These are phyloP conservation scores for Apiospora kogelbergensis DNA, from an alignment of 2,329 filamentous ascomycete genomes.

Conservation along the genomic window DNA sequence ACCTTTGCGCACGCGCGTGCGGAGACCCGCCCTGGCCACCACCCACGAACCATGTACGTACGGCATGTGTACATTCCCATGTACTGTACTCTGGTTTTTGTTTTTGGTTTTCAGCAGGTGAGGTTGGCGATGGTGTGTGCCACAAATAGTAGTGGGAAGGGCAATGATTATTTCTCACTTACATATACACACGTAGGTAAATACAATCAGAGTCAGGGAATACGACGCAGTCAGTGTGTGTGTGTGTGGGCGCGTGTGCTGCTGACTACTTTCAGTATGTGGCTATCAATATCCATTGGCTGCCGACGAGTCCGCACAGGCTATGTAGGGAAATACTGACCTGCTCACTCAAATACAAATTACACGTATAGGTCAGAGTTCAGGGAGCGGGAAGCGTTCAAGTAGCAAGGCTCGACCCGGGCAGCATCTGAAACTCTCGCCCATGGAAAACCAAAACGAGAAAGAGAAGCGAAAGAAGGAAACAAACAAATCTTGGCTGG, in stretches of 20 bases:
- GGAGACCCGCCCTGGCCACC: not conserved
- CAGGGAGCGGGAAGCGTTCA: not conserved
- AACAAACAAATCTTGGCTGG: not conserved
- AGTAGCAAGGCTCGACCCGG: not conserved
- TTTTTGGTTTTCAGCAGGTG: not conserved
- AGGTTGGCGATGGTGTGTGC: not conserved
- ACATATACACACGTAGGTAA: not conserved
- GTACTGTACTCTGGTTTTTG: not conserved
- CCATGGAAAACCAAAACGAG: not conserved
- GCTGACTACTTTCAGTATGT: not conserved
- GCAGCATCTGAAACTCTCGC: constrained; percentile 3
- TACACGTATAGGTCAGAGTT: not conserved
- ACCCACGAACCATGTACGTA: not conserved
- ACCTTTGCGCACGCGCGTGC: constrained; percentile 3
- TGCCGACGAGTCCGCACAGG: not conserved
- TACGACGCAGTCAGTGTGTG: not conserved
- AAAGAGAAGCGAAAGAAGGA: not conserved
- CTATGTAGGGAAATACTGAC: not conserved
- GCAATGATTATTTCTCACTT: not conserved
- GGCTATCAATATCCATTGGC: not conserved
- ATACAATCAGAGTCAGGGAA: not conserved
- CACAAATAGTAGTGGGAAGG: not conserved
- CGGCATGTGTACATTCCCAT: no score
- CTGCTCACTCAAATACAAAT: not conserved
- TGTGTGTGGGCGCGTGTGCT: not conserved